Conservation (phyloP, 2,329 filamentous ascomycete genomes). For the Venturia effusa region DNA sequence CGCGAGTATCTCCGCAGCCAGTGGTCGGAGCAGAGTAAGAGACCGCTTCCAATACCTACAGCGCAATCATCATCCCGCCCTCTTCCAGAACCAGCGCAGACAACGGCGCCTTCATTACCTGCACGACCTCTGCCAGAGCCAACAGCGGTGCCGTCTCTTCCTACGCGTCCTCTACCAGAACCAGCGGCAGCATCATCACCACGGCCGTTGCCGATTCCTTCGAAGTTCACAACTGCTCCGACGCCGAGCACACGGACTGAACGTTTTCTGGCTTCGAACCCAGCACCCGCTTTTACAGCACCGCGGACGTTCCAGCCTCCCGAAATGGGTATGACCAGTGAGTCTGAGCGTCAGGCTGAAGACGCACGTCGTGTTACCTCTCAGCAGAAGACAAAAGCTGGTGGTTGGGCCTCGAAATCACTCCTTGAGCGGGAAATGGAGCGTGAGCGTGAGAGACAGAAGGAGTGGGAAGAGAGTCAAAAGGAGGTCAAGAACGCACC, state of each 20-base stretch:
- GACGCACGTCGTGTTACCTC: slow-evolving; percentile 48
- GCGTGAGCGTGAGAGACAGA: slow-evolving; percentile 62
- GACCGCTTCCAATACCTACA: slow-evolving; percentile 24
- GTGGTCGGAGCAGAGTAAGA: not conserved
- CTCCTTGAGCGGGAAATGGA: slow-evolving; percentile 74
- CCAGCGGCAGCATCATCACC: slow-evolving; percentile 11
- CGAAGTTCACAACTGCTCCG: slow-evolving; percentile 12
- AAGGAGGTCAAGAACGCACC: slow-evolving; percentile 48
- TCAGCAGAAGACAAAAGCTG: slow-evolving; percentile 51
- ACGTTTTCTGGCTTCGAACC: slow-evolving; percentile 45
- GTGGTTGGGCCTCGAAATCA: slow-evolving; percentile 55
- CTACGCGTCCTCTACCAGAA: slow-evolving; percentile 17
- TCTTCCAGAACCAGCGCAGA: slow-evolving; percentile 18
- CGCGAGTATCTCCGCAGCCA: slow-evolving; percentile 51
- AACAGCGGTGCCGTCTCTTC: slow-evolving; percentile 11
- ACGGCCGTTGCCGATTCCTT: slow-evolving; percentile 24
- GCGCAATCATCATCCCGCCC: slow-evolving; percentile 26
- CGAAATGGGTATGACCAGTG: slow-evolving; percentile 44
- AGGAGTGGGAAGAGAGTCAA: slow-evolving; percentile 71
- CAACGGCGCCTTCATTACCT: slow-evolving; percentile 20
- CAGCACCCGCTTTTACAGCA: slow-evolving; percentile 36
- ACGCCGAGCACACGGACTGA: slow-evolving; percentile 37
- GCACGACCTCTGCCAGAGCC: slow-evolving; percentile 40
- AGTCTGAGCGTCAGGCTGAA: slow-evolving; percentile 52
- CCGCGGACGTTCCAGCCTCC: slow-evolving; percentile 31